Evolutionary conservation across 345 rosid genomes (phyloP).

Genomic region (Syzygium oleosum): DNA sequence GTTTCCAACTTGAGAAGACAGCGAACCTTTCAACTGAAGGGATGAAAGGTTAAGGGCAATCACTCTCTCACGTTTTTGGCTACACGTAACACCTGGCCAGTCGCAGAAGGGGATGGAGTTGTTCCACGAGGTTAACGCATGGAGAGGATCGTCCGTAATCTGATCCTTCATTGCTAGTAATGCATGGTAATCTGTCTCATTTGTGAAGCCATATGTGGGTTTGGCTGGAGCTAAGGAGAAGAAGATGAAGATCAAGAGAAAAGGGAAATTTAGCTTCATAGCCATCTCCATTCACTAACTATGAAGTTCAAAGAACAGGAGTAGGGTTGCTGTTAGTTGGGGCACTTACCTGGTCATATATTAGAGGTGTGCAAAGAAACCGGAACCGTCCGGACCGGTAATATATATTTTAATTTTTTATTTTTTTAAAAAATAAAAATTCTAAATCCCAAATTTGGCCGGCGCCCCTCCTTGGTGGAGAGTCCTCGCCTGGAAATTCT

Average conservation of each 20-base stretch:
- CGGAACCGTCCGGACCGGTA: too few species aligned
- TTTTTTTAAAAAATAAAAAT: too few species aligned
- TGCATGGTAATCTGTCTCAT: background rate
- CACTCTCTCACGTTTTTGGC: conserved; percentile 1
- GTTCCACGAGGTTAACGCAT: conserved; percentile 7
- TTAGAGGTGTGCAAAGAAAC: too few species aligned
- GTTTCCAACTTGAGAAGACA: conserved; percentile 17
- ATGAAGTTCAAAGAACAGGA: too few species aligned
- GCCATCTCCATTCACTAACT: too few species aligned
- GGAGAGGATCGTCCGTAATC: conserved; percentile 1
- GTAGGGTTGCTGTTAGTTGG: too few species aligned
- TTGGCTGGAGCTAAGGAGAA: background rate
- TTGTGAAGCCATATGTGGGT: background rate
- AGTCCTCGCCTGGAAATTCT: too few species aligned
- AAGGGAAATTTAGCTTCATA: too few species aligned
- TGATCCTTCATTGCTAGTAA: conserved; percentile 3
- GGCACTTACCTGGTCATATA: too few species aligned
- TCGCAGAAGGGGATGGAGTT: conserved; percentile 2
- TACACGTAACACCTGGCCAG: conserved; percentile 4
- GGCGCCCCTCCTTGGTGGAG: too few species aligned
- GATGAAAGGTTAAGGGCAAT: background rate
- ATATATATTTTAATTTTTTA: too few species aligned
- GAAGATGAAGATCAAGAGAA: background rate
- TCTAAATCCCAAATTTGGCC: too few species aligned
- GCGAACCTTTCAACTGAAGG: conserved; percentile 1